Conservation (phyloP, 2,329 filamentous ascomycete genomes). For the Endocalyx cinctus region DNA sequence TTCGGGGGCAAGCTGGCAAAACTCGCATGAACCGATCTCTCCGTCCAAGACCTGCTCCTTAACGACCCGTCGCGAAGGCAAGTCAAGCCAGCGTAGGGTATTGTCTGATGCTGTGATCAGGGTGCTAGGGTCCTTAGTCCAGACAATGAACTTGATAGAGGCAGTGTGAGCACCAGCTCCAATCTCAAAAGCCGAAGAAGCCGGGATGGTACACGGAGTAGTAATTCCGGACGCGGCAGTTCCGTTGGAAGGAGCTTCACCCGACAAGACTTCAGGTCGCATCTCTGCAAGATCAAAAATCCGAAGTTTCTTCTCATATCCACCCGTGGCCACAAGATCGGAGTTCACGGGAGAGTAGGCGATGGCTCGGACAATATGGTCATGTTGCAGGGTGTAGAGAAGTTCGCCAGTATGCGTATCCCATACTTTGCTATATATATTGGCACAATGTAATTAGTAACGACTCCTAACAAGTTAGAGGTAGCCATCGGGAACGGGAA, state of each 20-base stretch:
- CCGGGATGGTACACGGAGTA: constrained; percentile 44
- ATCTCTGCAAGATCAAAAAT: constrained; percentile 79
- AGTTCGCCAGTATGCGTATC: constrained; percentile 92
- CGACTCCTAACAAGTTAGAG: constrained; percentile 2
- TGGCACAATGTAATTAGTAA: neutral
- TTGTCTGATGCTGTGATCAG: constrained; percentile 91
- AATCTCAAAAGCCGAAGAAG: constrained; percentile 75
- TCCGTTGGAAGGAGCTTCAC: constrained; percentile 26
- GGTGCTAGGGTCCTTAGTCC: constrained; percentile 83
- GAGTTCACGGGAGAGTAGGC: constrained; percentile 80
- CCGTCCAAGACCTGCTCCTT: constrained; percentile 76
- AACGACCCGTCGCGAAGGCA: constrained; percentile 70
- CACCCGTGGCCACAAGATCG: constrained; percentile 87
- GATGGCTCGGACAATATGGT: constrained; percentile 91
- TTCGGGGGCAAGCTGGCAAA: constrained; percentile 63
- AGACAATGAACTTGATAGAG: constrained; percentile 94
- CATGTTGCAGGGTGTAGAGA: constrained; percentile 80
- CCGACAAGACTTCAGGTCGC: constrained; percentile 32
- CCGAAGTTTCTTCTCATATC: constrained; percentile 92
- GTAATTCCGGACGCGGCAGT: constrained; percentile 25
- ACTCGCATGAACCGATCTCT: constrained; percentile 86
- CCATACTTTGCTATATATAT: constrained; percentile 96
- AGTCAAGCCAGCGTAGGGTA: constrained; percentile 89
- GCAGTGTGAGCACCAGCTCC: constrained; percentile 77
- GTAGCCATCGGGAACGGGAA: constrained; percentile 23